Base-by-base conservation (phyloP, 1,284 basidiomycete genomes). In the Cryptococcus jaspeensis region DNA sequence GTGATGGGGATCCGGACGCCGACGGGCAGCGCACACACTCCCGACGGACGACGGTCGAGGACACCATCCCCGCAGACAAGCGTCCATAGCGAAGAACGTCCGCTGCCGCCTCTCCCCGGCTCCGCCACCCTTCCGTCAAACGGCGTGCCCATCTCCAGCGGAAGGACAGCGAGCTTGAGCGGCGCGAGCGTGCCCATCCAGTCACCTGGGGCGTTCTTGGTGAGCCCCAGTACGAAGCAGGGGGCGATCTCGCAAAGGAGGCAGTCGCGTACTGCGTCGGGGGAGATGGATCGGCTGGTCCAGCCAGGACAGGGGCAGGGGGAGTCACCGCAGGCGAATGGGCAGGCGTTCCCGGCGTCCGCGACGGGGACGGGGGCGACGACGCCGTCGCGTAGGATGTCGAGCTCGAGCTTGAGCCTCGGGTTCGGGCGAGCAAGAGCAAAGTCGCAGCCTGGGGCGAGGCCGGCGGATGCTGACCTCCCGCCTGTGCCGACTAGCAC, bases 241-340 rank as follows among this genome's bases (percentile, higher is more conserved):
- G 71, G 71, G 1, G 71, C 69, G 4, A 73, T 76, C 56, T 67
- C 65, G 36, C 72, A 73, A 52, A 56, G 73, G 20, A 61, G 75
- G 41, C 58, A 64, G 37, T 69, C 67, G 22, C 48, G 63, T 15
- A 46, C 52, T 16, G 5, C 28, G 28, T 4, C 28, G 28, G 28
- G 28, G 28, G 28, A 32, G 28, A 32, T 32, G 28, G 28, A 32
- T 9, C 28, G 28, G 28, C 28, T 9, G 28, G 28, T 4, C 28
- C 28, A 32, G 28, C n/a, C n/a, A n/a, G n/a, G n/a, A n/a, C 28
- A 32, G 28, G 28, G 28, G 5, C 28, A 32, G 28, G 28, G 28
- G 28, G 5, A 32, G 28, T 32, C 28, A 9, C 28, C 28, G 5
- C 4, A 32, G 28, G 5, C 28, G 4, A 32, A 32, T 9, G 28